These are phyloP conservation scores for Aspergillus alliaceus DNA, from an alignment of 2,329 filamentous ascomycete genomes.

Conservation along the genomic window DNA sequence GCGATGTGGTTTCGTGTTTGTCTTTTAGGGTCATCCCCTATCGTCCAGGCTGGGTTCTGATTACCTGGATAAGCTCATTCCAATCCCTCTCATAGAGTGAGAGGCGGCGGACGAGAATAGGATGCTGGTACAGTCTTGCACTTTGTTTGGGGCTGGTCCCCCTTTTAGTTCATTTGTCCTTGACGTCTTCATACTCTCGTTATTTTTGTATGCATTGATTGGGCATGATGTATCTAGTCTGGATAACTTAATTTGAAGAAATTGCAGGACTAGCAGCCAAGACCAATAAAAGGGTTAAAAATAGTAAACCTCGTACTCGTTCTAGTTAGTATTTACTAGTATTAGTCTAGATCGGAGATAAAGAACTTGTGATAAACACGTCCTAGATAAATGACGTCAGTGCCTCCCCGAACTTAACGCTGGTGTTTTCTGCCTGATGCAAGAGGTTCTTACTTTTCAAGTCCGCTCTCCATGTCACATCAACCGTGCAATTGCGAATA, in stretches of 20 bases:
- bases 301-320: too few species aligned
- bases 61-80: constrained; percentile 37
- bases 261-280: constrained; percentile 3
- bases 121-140: constrained; percentile 47
- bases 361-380: too few species aligned
- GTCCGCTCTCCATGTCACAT: too few species aligned
- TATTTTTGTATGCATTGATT: constrained; percentile 16
- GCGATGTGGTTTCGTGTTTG: constrained; percentile 4
- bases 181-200: constrained; percentile 11
- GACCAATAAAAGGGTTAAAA: too few species aligned
- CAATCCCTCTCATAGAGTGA: constrained; percentile 30
- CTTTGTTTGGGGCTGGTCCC: constrained; percentile 33
- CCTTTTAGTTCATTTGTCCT: constrained; percentile 22
- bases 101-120: constrained; percentile 41
- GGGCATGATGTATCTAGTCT: constrained; percentile 24
- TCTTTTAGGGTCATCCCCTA: constrained; percentile 56
- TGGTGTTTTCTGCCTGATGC: too few species aligned
- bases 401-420: too few species aligned
- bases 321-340: too few species aligned
- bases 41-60: constrained; percentile 48
- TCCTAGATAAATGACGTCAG: too few species aligned
- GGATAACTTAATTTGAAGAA: constrained; percentile 20
- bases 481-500: not conserved
- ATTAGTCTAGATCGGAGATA: too few species aligned
- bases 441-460: too few species aligned